Evolutionary conservation across 1,284 basidiomycete genomes (phyloP).

Genomic region (Wolfiporia cocos): DNA sequence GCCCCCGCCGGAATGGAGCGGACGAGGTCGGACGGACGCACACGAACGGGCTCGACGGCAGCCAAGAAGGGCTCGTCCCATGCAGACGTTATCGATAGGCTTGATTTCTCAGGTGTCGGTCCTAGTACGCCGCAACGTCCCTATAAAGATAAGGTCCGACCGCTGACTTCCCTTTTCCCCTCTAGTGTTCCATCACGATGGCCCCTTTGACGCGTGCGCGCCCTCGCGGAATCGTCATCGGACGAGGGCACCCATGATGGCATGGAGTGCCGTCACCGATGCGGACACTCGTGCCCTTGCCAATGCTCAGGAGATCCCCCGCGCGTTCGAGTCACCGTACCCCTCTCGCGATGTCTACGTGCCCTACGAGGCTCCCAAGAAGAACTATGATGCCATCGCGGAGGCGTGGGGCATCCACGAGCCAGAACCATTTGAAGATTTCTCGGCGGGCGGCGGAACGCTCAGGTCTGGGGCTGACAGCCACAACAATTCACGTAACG

Average conservation of each 20-base stretch:
- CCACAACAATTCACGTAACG: constrained; percentile 9
- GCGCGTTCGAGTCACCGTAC: constrained; percentile 42
- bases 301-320: constrained; percentile 25
- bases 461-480: constrained; percentile 31
- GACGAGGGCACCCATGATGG: constrained; percentile 74
- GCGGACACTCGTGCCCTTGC: constrained; percentile 32
- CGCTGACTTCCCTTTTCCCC: no score
- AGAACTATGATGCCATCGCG: constrained; percentile 74
- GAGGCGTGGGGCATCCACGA: constrained; percentile 88
- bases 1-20: constrained; percentile 43
- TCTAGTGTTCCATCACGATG: constrained; percentile 83
- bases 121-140: constrained; percentile 75
- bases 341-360: constrained; percentile 41
- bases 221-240: constrained; percentile 78
- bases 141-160: no score
- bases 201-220: constrained; percentile 83
- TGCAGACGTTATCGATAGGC: constrained; percentile 60
- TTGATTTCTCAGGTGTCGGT: constrained; percentile 64
- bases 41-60: constrained; percentile 26
- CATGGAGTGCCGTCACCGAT: constrained; percentile 54
- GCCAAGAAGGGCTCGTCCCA: constrained; percentile 71
- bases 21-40: constrained; percentile 29
- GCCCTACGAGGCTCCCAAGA: constrained; percentile 59
- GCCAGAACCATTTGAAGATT: constrained; percentile 83
- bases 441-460: constrained; percentile 65